phyloP scores from a whole-genome alignment of 2,329 filamentous ascomycete genomes.

The Helotiales sp. region DNA sequence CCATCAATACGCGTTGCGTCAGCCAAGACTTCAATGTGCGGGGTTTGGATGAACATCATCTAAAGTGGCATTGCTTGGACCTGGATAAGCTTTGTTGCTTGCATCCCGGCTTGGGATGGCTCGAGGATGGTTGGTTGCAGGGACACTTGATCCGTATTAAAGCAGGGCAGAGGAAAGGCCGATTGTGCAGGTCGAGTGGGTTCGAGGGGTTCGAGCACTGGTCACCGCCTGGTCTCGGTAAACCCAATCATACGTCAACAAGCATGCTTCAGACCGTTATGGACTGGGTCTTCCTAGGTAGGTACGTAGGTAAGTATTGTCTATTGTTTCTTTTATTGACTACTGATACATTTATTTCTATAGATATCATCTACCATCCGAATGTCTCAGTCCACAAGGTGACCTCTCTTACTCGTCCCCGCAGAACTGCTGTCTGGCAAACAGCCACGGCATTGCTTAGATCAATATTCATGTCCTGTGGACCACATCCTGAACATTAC shows the following conservation, averaged over 20 bases:
- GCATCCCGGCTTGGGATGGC: neutral
- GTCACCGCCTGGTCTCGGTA: neutral
- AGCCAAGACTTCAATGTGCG: conserved; percentile 3
- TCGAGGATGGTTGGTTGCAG: neutral
- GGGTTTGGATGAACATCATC: neutral
- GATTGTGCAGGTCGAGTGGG: neutral
- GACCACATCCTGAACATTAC: neutral
- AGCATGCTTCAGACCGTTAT: neutral
- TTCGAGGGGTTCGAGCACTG: neutral
- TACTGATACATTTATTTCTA: neutral
- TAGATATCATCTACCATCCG: neutral
- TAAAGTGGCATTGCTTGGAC: conserved; percentile 8
- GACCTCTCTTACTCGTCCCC: neutral
- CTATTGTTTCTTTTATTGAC: too few relatives aligned
- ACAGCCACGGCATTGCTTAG: neutral
- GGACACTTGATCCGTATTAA: neutral
- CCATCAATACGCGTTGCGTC: neutral
- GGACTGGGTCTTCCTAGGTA: too few relatives aligned
- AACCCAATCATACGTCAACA: neutral
- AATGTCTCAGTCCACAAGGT: neutral
- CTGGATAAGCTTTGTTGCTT: neutral
- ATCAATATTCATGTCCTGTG: neutral
- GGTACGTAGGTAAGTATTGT: too few relatives aligned
- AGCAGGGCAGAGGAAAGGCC: neutral
- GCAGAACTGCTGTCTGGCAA: neutral